phyloP scores from a whole-genome alignment of 371 early-diverging fungal species.

The Neoconidiobolus thromboides region DNA sequence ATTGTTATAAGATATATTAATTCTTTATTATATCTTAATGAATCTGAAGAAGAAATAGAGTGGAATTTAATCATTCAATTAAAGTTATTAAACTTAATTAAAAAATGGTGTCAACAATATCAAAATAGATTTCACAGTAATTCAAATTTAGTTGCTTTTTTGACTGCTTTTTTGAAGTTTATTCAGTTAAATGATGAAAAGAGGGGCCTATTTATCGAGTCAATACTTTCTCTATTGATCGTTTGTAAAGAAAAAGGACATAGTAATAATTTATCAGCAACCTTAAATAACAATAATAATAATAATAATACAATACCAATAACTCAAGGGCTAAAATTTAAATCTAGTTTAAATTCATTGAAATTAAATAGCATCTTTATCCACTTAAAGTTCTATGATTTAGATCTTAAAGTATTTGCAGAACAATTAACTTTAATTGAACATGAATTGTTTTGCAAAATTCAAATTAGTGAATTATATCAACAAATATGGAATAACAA shows the following conservation, averaged over 20 bases:
- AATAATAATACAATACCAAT: no score
- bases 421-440: slow-evolving; percentile 40
- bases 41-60: slow-evolving; percentile 6
- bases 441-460: slow-evolving; percentile 26
- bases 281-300: neutral
- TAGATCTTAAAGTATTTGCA: slow-evolving; percentile 23
- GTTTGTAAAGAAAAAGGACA: neutral
- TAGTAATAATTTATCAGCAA: neutral
- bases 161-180: neutral
- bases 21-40: neutral
- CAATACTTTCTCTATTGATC: neutral
- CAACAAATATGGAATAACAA: slow-evolving; percentile 21
- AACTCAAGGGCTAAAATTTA: neutral
- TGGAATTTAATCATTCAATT: slow-evolving; percentile 28
- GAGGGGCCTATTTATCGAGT: neutral
- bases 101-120: slow-evolving; percentile 35
- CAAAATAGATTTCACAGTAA: slow-evolving; percentile 23
- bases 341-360: no score
- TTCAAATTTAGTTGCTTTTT: slow-evolving; percentile 10
- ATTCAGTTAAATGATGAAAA: neutral
- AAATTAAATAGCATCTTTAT: no score
- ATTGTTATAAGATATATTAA: slow-evolving; percentile 23
- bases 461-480: slow-evolving; percentile 29
- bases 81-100: slow-evolving; percentile 33
- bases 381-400: slow-evolving; percentile 9